Base-by-base conservation (phyloP, 1,284 basidiomycete species). In the Neolentinus lepideus region DNA sequence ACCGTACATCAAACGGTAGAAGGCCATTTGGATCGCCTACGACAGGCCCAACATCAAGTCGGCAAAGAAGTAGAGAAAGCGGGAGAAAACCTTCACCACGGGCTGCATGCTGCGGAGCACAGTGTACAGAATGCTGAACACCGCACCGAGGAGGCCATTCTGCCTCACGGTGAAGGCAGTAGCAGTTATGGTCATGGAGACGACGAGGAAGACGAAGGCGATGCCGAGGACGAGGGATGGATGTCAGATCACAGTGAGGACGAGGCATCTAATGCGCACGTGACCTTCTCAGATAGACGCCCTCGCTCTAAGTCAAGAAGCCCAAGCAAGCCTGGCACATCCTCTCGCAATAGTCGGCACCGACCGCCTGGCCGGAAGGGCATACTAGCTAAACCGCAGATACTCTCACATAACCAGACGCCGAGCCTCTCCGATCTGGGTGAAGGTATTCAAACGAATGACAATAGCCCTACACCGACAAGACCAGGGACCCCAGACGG, bases 171-270 rank as follows among this genome's bases (percentile, higher is more conserved):
- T 11, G 58, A 57, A 55, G 52, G 50, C 43, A 22, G 26, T 33
- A 47, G 52, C 4, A 21, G 51, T 56, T n/a, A 54, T 56, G 14
- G 56, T 55, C 29, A 33, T 55, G 24, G 14, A 35, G 62, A 64
- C 2, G 63, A 65, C 3, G 74, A 72, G 9, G 75, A 75, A 12
- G 75, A 78, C 1, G 77, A n/a, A 35, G 62, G 63, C 2, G 63
- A 65, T 3, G 74, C 72, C 9, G 75, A 75, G 11, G 75, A 78
- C 1, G 77, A 75, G 38, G 77, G 70, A 0, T 79, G 77, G 78
- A 69, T 73, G 53, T 79, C 77, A 0, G 77, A 79, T 52, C 66
- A 62, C 16, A 73, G 67, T 55, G 59, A 26, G 59, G 60, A 47
- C 56, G 63, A 58, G 58, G 55, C 43, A 12, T 29, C 47, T 4